Evolutionary conservation across 2,329 filamentous ascomycete species (phyloP), one percentile per base, ranked within the genome.

Genomic region (Trichoderma sp.): DNA sequence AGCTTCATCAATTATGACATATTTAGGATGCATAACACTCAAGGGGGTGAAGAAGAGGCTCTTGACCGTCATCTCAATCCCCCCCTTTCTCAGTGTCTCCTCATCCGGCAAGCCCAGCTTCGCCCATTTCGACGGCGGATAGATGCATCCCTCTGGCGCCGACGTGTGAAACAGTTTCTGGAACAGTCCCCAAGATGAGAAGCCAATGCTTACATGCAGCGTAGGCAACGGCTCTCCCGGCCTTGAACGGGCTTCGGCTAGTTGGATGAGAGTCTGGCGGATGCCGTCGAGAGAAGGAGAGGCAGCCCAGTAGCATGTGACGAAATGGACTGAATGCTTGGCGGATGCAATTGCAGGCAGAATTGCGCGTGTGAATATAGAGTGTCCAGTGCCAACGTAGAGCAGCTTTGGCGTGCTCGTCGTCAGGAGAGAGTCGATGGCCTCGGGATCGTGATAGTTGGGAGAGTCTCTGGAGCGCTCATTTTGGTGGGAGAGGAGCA

Each of bases 21-120:
- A 94, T 74, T 96, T 96, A 0, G 92, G 90, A 75, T 96, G 92
- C 88, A 95, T 91, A n/a, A 96, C 90, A 73, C 91, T 92, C 69
- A 95, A 89, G 0, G 92, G 92, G 2, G 89, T 81, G 70, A 94
- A 88, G 77, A 96, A 96, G 8, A 94, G 82, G 70, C 89, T 92
- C 80, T 93, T 94, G 67, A 93, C 86, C 0, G 84, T 81, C 37
- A 96, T 74, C 63, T 93, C 86, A 19, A 96, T 84, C 3, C 87
- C 87, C 0, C 79, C 82, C 4, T 87, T 80, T 37, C 84, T 81
- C 2, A 90, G 75, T 5, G 80, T 71, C 7, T 81, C 78, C 4
- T 83, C 80, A 1, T 81, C 74, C 0, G 91, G 91, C 4, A 95
- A 80, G 0, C 90, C 90, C 2, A 95, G 81, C 66, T 82, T 83